Percentiles rank a stretch among this genome's conserved stretches.
These are phyloP conservation scores for Chondrostereum purpureum DNA, from an alignment of 1,284 basidiomycete species.

Conservation along the genomic window DNA sequence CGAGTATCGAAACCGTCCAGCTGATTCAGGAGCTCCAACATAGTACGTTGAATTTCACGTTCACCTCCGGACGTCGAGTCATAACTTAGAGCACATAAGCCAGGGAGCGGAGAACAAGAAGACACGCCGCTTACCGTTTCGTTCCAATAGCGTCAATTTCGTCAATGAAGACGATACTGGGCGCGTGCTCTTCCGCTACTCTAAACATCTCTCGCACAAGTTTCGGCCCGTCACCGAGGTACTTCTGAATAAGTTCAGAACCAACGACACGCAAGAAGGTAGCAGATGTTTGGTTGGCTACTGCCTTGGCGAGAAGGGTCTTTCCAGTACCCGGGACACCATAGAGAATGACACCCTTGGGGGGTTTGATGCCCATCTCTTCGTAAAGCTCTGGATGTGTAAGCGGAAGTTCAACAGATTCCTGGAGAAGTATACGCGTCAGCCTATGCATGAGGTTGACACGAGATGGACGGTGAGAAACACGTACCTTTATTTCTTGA, in stretches of 20 bases:
- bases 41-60: constrained; percentile 97
- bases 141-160: constrained; percentile 99
- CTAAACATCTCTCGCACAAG: constrained; percentile 96
- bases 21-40: constrained; percentile 98
- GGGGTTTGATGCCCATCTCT: constrained; percentile 99
- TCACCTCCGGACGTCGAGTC: constrained; percentile 98
- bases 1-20: constrained; percentile 99
- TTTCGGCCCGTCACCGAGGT: constrained; percentile 98
- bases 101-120: constrained; percentile 1
- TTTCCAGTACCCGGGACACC: constrained; percentile 99
- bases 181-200: constrained; percentile 95
- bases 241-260: constrained; percentile 98
- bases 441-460: constrained; percentile 10
- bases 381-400: constrained; percentile 99
- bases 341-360: constrained; percentile 98
- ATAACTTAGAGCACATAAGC: constrained; percentile 44
- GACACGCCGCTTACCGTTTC: constrained; percentile 65
- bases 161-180: constrained; percentile 99
- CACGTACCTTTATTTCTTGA: constrained; percentile 92
- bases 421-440: constrained; percentile 45
- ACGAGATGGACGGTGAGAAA: neutral
- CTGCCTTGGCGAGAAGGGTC: constrained; percentile 95
- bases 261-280: constrained; percentile 98
- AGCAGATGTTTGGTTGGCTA: constrained; percentile 98
- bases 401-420: constrained; percentile 96